Evolutionary conservation across 1,284 basidiomycete species (phyloP).

Genomic region (Golubevia pallescens): DNA sequence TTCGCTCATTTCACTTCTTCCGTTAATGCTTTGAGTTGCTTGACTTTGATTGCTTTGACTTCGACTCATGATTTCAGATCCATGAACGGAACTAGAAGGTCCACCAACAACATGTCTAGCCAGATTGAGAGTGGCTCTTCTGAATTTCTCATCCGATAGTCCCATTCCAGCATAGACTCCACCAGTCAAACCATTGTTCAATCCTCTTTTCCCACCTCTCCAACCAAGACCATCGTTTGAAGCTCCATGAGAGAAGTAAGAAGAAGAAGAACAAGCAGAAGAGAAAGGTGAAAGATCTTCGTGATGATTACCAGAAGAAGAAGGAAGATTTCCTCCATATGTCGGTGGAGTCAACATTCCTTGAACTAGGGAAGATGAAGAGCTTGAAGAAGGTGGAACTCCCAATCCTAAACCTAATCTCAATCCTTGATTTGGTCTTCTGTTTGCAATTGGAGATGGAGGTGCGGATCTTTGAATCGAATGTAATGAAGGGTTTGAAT

Average conservation of each 20-base stretch:
- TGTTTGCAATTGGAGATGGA: not conserved
- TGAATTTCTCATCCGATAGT: not conserved
- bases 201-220: not conserved
- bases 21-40: not conserved
- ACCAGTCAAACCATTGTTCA: not conserved
- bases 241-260: not conserved
- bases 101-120: not conserved
- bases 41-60: not conserved
- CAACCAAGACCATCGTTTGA: not conserved
- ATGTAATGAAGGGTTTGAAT: not conserved
- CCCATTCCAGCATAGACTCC: not conserved
- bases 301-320: not conserved
- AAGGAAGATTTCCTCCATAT: not conserved
- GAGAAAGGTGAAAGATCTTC: not conserved
- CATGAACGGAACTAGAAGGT: not conserved
- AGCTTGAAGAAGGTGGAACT: too few relatives aligned
- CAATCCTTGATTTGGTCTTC: too few relatives aligned
- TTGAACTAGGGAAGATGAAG: not conserved
- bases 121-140: not conserved
- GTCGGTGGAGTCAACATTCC: not conserved
- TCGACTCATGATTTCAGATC: not conserved
- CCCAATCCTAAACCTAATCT: too few relatives aligned
- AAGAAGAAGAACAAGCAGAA: not conserved
- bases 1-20: not conserved
- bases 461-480: not conserved